These are phyloP conservation scores for Pinus taeda DNA, from an alignment of 75 land plant genomes.

Conservation along the genomic window DNA sequence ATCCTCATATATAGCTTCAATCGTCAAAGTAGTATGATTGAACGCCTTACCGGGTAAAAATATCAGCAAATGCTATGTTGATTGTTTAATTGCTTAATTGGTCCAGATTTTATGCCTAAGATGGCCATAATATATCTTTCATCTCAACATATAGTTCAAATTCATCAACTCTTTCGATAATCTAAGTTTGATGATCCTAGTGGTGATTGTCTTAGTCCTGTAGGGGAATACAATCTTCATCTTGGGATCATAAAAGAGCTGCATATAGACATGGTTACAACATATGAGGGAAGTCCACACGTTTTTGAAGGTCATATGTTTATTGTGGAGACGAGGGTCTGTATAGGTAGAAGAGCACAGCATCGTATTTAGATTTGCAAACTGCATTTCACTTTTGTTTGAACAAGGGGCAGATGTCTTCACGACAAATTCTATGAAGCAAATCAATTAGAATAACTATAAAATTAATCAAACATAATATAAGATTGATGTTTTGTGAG, in stretches of 20 bases:
- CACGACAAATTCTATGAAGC: constrained; percentile 45
- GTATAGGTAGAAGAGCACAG: constrained; percentile 82
- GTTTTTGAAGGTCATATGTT: constrained; percentile 97
- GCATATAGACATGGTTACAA: constrained; percentile 44
- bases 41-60: too few species aligned
- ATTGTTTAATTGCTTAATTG: constrained; percentile 62
- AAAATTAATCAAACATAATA: constrained; percentile 42
- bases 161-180: constrained; percentile 95
- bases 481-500: constrained; percentile 48
- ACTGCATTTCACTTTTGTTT: constrained; percentile 42
- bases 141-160: constrained; percentile 86
- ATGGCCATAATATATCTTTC: constrained; percentile 82
- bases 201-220: constrained; percentile 88
- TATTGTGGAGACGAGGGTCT: constrained; percentile 86
- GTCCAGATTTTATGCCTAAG: constrained; percentile 84
- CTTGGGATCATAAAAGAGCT: constrained; percentile 48
- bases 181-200: constrained; percentile 99
- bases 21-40: too few species aligned
- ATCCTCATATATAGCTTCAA: too few species aligned
- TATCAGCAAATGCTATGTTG: too few species aligned
- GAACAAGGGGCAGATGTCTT: constrained; percentile 49
- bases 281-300: constrained; percentile 26
- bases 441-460: constrained; percentile 42
- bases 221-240: constrained; percentile 43
- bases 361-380: constrained; percentile 40